phyloP scores from a whole-genome alignment of 2,329 filamentous ascomycete species.

The Endocalyx cinctus region DNA sequence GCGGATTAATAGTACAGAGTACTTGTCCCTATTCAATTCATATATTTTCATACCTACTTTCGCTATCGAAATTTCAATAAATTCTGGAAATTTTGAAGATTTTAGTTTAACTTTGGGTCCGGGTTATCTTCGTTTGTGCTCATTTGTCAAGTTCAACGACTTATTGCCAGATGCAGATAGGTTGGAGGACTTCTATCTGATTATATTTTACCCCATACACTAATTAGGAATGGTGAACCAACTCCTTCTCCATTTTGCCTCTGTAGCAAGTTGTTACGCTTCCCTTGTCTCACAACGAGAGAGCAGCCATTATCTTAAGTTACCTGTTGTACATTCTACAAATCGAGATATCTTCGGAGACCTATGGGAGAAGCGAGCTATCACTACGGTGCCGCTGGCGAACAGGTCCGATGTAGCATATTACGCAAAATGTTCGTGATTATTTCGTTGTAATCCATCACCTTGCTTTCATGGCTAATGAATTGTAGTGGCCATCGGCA shows the following conservation, averaged over 20 bases:
- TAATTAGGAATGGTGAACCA: no score
- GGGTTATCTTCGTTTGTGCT: no score
- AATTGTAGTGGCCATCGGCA: conserved; percentile 44
- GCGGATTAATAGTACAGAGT: no score
- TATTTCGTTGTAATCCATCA: conserved; percentile 1
- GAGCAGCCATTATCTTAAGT: conserved; percentile 34
- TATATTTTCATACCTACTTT: no score
- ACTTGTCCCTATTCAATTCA: no score
- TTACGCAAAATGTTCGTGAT: conserved; percentile 41
- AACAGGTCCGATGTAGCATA: conserved; percentile 52
- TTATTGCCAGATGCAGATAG: no score
- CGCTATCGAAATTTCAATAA: no score
- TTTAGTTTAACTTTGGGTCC: no score
- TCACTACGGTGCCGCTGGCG: conserved; percentile 39
- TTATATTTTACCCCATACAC: no score
- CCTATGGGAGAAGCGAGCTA: conserved; percentile 31
- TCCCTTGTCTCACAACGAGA: conserved; percentile 22
- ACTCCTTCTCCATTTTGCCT: conserved; percentile 15
- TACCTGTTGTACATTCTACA: conserved; percentile 40
- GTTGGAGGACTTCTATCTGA: no score
- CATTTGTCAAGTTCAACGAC: no score
- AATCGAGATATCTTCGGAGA: conserved; percentile 34
- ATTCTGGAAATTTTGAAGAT: no score
- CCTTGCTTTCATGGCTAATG: conserved; percentile 12
- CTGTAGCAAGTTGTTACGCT: conserved; percentile 16